Evolutionary conservation across 371 early-diverging fungal species (phyloP).

Genomic region (Mucor racemosus): DNA sequence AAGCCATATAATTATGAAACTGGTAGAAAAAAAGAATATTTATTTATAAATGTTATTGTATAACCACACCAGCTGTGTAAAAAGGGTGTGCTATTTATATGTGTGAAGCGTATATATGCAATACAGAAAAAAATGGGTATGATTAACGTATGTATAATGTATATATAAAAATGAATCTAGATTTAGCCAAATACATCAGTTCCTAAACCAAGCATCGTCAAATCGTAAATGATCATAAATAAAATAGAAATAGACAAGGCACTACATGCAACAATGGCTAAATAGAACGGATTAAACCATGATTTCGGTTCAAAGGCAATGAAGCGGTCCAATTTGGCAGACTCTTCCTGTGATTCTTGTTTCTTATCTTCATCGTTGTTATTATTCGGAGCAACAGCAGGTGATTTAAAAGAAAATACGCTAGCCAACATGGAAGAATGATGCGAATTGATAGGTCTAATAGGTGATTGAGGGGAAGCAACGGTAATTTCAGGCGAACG

Average conservation of each 20-base stretch:
- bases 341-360: neutral
- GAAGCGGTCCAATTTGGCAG: slow-evolving; percentile 20
- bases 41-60: neutral
- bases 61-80: neutral
- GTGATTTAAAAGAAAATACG: slow-evolving; percentile 19
- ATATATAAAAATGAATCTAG: neutral
- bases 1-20: neutral
- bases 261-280: slow-evolving; percentile 36
- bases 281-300: slow-evolving; percentile 42
- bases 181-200: slow-evolving; percentile 30
- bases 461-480: slow-evolving; percentile 1
- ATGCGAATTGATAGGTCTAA: neutral
- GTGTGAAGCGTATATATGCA: neutral
- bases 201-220: slow-evolving; percentile 39
- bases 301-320: slow-evolving; percentile 34
- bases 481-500: slow-evolving; percentile 15
- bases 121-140: neutral
- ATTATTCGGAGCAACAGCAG: slow-evolving; percentile 1
- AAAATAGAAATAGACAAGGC: slow-evolving; percentile 30
- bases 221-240: slow-evolving; percentile 49
- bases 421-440: slow-evolving; percentile 21
- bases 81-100: neutral
- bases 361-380: slow-evolving; percentile 1
- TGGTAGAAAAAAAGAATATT: neutral
- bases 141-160: neutral